These are phyloP conservation scores for Cytospora mali DNA, from an alignment of 2,329 filamentous ascomycete genomes.

Conservation along the genomic window DNA sequence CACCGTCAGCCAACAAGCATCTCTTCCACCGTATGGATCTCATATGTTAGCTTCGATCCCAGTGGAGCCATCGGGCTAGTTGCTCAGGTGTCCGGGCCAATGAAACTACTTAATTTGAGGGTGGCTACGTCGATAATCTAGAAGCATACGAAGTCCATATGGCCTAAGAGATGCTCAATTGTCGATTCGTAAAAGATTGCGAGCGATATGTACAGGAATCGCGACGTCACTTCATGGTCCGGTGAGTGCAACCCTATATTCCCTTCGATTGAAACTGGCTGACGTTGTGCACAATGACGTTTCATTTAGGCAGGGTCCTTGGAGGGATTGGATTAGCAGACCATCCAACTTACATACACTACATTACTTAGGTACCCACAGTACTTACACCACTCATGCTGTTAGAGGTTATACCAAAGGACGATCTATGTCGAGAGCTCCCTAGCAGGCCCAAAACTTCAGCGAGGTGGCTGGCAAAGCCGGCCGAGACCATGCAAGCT, in stretches of 20 bases:
- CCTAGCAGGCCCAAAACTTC: not conserved
- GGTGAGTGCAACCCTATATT: not conserved
- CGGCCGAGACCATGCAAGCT: not conserved
- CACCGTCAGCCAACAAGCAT: not conserved
- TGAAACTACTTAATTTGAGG: not conserved
- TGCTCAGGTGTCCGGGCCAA: not conserved
- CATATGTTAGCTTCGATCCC: not conserved
- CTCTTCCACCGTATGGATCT: not conserved
- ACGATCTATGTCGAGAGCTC: conserved; percentile 16
- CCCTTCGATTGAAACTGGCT: not conserved
- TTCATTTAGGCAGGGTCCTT: not conserved
- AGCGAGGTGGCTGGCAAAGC: conserved; percentile 2
- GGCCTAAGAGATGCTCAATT: not conserved
- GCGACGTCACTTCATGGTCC: conserved; percentile 2
- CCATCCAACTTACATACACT: too few relatives aligned
- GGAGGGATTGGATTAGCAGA: conserved; percentile 9
- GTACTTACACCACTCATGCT: not conserved
- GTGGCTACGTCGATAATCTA: not conserved
- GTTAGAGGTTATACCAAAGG: not conserved
- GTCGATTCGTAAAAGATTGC: not conserved
- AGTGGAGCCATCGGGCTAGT: not conserved
- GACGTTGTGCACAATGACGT: not conserved
- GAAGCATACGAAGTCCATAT: not conserved
- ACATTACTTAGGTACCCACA: too few relatives aligned
- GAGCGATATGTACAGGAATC: not conserved